phyloP scores from a whole-genome alignment of 2,329 filamentous ascomycete species.

The Echinosphaeria canescens region DNA sequence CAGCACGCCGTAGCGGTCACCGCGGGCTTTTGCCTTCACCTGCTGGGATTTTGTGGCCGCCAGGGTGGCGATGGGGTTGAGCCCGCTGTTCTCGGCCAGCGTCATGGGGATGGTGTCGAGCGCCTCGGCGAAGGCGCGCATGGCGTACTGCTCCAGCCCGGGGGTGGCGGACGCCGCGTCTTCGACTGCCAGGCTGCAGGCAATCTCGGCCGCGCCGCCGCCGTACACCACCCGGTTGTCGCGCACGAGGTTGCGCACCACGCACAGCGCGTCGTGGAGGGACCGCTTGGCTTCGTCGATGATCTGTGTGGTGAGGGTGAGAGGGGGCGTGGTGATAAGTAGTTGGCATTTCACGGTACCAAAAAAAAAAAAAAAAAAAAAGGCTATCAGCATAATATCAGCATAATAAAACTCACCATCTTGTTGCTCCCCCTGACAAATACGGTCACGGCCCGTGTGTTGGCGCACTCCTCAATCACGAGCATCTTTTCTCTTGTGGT shows the following conservation, averaged over 20 bases:
- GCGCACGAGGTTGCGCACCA: conserved; percentile 85
- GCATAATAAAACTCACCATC: too few species aligned
- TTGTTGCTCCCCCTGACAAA: conserved; percentile 98
- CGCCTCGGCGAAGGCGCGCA: conserved; percentile 93
- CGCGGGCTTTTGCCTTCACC: conserved; percentile 42
- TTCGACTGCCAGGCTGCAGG: conserved; percentile 89
- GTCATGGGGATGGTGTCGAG: conserved; percentile 90
- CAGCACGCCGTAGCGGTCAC: conserved; percentile 38
- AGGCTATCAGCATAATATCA: too few species aligned
- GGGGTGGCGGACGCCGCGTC: conserved; percentile 87
- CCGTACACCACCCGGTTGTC: conserved; percentile 98
- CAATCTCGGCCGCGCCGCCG: conserved; percentile 89
- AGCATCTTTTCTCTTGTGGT: conserved; percentile 99
- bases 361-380: too few species aligned
- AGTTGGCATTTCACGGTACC: conserved; percentile 10
- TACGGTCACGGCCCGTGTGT: conserved; percentile 86
- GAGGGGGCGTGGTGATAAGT: conserved; percentile 2
- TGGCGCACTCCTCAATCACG: conserved; percentile 97
- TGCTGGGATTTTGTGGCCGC: conserved; percentile 93
- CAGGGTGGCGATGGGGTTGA: conserved; percentile 89
- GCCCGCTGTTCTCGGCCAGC: conserved; percentile 87
- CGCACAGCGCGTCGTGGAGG: conserved; percentile 90
- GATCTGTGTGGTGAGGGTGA: conserved; percentile 35
- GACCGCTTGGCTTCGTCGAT: conserved; percentile 98
- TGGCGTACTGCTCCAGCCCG: conserved; percentile 96